Percentiles rank a stretch among this genome's conserved stretches.
Conservation (phyloP, 176 grass and related monocot species). For the Oryza rufipogon region DNA sequence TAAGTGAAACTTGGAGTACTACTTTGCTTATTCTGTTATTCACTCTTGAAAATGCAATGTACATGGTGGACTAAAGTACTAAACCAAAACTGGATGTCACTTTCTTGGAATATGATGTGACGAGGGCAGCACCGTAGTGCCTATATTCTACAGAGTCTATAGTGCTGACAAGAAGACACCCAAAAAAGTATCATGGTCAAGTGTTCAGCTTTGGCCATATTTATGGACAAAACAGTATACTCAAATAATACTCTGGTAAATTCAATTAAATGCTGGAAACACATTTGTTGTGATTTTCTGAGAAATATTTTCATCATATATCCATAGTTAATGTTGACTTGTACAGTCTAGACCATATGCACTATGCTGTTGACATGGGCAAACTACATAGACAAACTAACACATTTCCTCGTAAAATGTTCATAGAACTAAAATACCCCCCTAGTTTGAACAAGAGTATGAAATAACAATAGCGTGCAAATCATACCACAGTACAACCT, state of each 20-base stretch:
- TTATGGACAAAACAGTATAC: neutral
- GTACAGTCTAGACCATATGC: neutral
- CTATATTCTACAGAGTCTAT: slow-evolving; percentile 5
- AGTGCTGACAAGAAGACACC: neutral
- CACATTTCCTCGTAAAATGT: neutral
- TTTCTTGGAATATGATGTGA: slow-evolving; percentile 24
- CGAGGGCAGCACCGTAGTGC: neutral
- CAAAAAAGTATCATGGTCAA: neutral
- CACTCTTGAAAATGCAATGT: neutral
- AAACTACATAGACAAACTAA: neutral
- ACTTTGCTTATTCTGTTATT: too few relatives aligned
- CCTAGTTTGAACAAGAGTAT: neutral
- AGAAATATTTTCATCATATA: neutral
- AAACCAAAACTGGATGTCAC: neutral
- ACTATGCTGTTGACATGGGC: neutral
- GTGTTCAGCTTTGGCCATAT: slow-evolving; percentile 1
- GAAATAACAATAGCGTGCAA: neutral
- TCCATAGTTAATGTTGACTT: neutral
- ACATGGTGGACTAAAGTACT: neutral
- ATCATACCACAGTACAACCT: slow-evolving; percentile 12
- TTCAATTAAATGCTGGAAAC: neutral
- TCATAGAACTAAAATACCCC: neutral
- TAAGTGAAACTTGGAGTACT: too few relatives aligned
- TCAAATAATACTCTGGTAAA: neutral
- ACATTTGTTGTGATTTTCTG: neutral